phyloP scores from a whole-genome alignment of 2,329 filamentous ascomycete species.

The Nemania serpens region DNA sequence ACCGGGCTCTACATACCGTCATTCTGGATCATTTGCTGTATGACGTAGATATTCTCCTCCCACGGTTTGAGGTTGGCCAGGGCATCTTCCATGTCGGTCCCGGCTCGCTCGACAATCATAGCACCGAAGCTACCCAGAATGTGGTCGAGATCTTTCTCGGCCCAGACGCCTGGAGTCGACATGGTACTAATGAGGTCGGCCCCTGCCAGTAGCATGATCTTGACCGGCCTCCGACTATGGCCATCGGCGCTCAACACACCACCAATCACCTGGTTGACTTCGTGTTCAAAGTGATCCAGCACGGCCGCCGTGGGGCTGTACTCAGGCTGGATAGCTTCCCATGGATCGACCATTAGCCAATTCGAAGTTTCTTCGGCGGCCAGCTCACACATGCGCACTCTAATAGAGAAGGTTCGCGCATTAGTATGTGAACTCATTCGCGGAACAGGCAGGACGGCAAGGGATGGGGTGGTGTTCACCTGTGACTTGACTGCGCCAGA shows the following conservation, averaged over 20 bases:
- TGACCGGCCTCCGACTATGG: conserved; percentile 64
- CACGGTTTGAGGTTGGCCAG: conserved; percentile 80
- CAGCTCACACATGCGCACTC: conserved; percentile 83
- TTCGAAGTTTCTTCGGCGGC: conserved; percentile 75
- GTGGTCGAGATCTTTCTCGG: conserved; percentile 80
- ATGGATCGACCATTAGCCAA: conserved; percentile 86
- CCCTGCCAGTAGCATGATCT: conserved; percentile 82
- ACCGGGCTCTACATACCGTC: conserved; percentile 50
- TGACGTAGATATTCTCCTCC: conserved; percentile 85
- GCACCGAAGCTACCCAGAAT: conserved; percentile 83
- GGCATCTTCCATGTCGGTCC: conserved; percentile 87
- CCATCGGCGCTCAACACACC: conserved; percentile 74
- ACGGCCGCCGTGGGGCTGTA: conserved; percentile 91
- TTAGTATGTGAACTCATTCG: conserved; percentile 23
- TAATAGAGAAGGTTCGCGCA: conserved; percentile 34
- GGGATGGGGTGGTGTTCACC: conserved; percentile 46
- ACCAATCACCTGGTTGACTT: conserved; percentile 79
- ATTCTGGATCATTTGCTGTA: conserved; percentile 85
- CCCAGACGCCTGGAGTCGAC: conserved; percentile 79
- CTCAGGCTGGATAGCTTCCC: conserved; percentile 82
- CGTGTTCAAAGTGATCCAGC: conserved; percentile 86
- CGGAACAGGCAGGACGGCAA: background rate
- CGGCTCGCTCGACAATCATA: conserved; percentile 82
- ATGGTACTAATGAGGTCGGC: conserved; percentile 76
- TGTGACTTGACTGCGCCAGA: conserved; percentile 72